phyloP scores from a whole-genome alignment of 1,139 yeast species.

The Saccharomyces pastorianus region DNA sequence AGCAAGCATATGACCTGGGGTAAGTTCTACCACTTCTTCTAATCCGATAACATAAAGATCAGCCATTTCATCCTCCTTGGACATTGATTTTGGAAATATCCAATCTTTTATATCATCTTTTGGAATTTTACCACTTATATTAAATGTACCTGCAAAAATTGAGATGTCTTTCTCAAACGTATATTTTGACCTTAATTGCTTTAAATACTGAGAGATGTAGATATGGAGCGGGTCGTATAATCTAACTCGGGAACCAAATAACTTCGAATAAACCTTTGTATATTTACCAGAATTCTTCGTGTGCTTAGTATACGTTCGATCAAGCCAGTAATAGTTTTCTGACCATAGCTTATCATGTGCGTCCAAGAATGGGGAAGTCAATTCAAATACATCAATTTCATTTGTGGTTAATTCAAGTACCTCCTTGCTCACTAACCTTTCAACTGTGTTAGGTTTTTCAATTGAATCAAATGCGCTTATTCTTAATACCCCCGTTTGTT shows the following conservation, averaged over 20 bases:
- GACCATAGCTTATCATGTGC: constrained; percentile 57
- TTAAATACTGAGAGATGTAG: constrained; percentile 49
- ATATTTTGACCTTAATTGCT: constrained; percentile 42
- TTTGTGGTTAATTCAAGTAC: constrained; percentile 52
- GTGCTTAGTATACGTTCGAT: constrained; percentile 36
- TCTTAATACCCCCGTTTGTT: constrained; percentile 62
- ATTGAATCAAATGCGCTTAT: constrained; percentile 61
- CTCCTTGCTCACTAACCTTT: constrained; percentile 52
- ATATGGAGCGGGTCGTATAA: constrained; percentile 67
- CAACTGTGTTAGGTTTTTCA: constrained; percentile 52
- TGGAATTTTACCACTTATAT: constrained; percentile 54
- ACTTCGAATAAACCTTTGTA: constrained; percentile 24
- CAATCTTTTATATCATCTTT: constrained; percentile 49
- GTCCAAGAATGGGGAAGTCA: constrained; percentile 38
- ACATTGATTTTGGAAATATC: constrained; percentile 42
- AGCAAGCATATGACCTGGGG: constrained; percentile 81
- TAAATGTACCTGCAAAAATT: constrained; percentile 60
- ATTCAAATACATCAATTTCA: constrained; percentile 38
- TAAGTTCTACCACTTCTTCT: constrained; percentile 87
- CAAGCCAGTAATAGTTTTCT: constrained; percentile 46
- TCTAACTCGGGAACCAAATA: constrained; percentile 34
- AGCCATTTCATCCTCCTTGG: constrained; percentile 32
- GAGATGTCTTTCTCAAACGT: constrained; percentile 44
- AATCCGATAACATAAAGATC: constrained; percentile 79
- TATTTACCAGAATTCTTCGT: constrained; percentile 26